Evolutionary conservation across 129 eudicot species (phyloP), one percentile per base, ranked within the genome.

Genomic region (Rutidosis leptorrhynchoides): DNA sequence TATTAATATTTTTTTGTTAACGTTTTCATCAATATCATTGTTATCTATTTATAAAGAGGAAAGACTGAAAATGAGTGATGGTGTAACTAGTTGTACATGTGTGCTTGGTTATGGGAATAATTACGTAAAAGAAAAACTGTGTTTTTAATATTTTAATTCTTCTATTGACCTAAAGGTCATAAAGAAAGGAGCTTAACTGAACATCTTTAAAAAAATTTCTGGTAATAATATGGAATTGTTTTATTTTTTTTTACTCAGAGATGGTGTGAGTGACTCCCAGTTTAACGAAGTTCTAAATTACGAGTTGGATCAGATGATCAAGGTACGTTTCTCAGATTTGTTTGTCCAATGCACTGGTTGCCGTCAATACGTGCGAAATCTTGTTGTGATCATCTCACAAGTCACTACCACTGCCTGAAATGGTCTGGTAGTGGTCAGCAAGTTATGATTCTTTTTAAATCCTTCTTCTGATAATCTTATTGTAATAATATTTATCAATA

Each of bases 211-310:
- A n/a, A n/a, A n/a, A n/a, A n/a, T n/a, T n/a, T n/a, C n/a, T n/a
- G n/a, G 30, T 48, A 27, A 23, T n/a, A 37, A 11, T 37, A 6
- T 48, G 54, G 5, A 42, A 66, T 59, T 72, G 20, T 60, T 24
- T 14, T 52, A n/a, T 19, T 46, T 32, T 58, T 61, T 62, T 68
- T 75, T 46, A n/a, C 62, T 71, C 83, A 93, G 99, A 78, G 99
- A 93, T 70, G 99, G 99, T 9, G 95, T 93, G 43, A 81, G 96
- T 28, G 96, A 93, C 70, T 89, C 99, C 24, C 99, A 93, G 75
- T 93, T 93, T 65, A 74, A 55, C 74, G 95, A 93, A 78, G 95
- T 93, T 56, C 66, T 93, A 62, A 79, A 93, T 78, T 73, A 66
- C 65, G 99, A 93, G 78, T 70, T 93, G 72, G 91, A 84, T 76